phyloP scores from a whole-genome alignment of 768 basidiomycete genomes.

The Naematelia encephala region DNA sequence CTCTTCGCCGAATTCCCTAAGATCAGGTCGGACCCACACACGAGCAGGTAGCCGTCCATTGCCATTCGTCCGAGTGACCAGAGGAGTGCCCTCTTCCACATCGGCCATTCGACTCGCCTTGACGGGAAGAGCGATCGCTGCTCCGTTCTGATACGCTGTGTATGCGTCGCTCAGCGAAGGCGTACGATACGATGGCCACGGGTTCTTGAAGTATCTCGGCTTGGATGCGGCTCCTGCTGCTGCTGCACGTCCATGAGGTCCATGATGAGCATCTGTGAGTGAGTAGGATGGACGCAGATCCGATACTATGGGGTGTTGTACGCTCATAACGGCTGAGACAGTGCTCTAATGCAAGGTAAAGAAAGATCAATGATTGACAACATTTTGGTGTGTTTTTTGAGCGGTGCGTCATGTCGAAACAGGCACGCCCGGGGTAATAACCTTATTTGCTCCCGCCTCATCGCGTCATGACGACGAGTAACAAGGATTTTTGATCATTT shows the following conservation, averaged over 20 bases:
- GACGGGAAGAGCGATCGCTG: constrained; percentile 31
- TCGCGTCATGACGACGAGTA: too few relatives aligned
- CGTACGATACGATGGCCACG: constrained; percentile 46
- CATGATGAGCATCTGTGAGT: constrained; percentile 25
- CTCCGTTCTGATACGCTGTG: constrained; percentile 41
- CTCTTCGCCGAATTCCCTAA: constrained; percentile 22
- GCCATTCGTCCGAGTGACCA: background rate
- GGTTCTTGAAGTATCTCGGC: constrained; percentile 43
- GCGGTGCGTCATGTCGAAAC: background rate
- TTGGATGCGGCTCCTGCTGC: constrained; percentile 9
- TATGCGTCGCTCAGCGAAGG: constrained; percentile 37
- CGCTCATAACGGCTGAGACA: background rate
- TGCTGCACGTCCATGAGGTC: constrained; percentile 9
- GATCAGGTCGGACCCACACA: constrained; percentile 29
- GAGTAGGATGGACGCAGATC: constrained; percentile 11
- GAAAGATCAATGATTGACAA: background rate
- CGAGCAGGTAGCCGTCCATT: constrained; percentile 9
- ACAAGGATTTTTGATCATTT: too few relatives aligned
- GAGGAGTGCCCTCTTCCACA: constrained; percentile 11
- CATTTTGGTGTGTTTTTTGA: too few relatives aligned
- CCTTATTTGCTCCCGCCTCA: too few relatives aligned
- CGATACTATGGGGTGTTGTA: constrained; percentile 12
- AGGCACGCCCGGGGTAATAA: too few relatives aligned
- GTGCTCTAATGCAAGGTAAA: background rate
- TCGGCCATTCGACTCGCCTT: background rate